Evolutionary conservation across 805 yeast species (phyloP).

Genomic region (Candida fluviatilis): DNA sequence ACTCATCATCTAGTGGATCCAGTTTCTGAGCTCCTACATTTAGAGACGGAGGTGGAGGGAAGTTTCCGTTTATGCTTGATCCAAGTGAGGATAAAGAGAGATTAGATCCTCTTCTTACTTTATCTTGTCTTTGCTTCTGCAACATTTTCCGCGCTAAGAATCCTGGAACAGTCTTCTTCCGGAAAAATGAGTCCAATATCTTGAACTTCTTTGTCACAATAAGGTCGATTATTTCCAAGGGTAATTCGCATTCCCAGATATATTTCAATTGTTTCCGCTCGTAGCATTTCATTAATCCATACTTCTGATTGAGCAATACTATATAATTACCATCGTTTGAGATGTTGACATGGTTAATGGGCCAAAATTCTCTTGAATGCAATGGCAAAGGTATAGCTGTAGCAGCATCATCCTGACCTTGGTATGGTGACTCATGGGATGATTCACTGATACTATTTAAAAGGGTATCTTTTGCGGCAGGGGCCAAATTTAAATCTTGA

Average conservation of each 20-base stretch:
- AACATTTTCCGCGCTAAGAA: conserved; percentile 33
- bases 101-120: conserved; percentile 31
- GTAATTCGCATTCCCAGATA: conserved; percentile 50
- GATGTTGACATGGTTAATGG: conserved; percentile 53
- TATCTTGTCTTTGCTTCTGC: conserved; percentile 15
- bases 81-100: conserved; percentile 19
- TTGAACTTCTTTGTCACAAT: conserved; percentile 19
- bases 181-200: conserved; percentile 57
- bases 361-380: conserved; percentile 45
- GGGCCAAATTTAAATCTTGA: too few species aligned
- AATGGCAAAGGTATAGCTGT: neutral
- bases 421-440: conserved; percentile 16
- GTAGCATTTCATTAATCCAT: conserved; percentile 56
- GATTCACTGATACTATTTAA: too few species aligned
- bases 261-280: conserved; percentile 51
- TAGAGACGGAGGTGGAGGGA: conserved; percentile 24
- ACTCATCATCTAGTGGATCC: conserved; percentile 6
- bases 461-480: too few species aligned
- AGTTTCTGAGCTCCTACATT: conserved; percentile 7
- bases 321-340: conserved; percentile 58
- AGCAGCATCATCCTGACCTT: conserved; percentile 2
- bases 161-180: conserved; percentile 51
- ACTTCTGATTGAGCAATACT: conserved; percentile 47
- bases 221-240: conserved; percentile 23
- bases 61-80: conserved; percentile 29